phyloP scores from a whole-genome alignment of 257 asterid genomes.

The Linaria vulgaris region DNA sequence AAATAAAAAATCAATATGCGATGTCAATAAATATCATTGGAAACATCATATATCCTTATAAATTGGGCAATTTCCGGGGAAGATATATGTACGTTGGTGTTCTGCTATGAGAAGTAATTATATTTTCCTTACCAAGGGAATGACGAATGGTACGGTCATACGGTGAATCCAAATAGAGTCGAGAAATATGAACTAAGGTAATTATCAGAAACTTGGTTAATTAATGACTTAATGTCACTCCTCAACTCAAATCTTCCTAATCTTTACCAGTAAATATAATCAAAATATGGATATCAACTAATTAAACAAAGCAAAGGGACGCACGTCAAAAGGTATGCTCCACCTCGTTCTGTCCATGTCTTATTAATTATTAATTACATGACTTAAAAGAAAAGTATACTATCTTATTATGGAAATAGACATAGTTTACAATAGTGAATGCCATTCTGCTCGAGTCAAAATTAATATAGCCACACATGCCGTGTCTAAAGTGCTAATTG shows the following conservation, averaged over 20 bases:
- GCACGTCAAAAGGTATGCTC: slow-evolving; percentile 47
- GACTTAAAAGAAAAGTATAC: slow-evolving; percentile 36
- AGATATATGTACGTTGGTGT: neutral
- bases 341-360: slow-evolving; percentile 42
- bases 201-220: neutral
- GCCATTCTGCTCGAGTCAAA: no score
- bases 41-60: neutral
- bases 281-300: slow-evolving; percentile 17
- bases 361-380: slow-evolving; percentile 45
- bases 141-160: no score
- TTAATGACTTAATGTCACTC: no score
- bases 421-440: no score
- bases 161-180: no score
- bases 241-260: no score
- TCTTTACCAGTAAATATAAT: neutral
- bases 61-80: neutral
- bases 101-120: neutral
- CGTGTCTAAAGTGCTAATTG: no score
- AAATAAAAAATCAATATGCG: neutral
- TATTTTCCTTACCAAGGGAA: no score
- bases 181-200: neutral
- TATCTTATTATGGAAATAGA: neutral
- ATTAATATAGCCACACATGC: no score
- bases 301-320: slow-evolving; percentile 34
- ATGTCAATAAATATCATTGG: neutral